Evolutionary conservation across 2,329 filamentous ascomycete genomes (phyloP).

Genomic region (Xenoacremonium recifei): DNA sequence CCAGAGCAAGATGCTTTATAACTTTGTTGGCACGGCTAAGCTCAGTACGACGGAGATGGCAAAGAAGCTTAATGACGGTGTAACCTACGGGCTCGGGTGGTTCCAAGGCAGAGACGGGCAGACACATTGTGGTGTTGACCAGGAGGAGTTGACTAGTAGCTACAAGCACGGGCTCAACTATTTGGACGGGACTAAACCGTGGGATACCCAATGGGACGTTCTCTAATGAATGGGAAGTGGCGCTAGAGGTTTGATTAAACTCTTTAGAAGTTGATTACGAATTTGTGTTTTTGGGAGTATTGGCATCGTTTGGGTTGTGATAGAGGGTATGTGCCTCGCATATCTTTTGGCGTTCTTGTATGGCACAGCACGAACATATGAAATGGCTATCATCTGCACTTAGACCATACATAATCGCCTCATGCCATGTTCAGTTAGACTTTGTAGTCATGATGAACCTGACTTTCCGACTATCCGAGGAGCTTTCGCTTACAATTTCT

Average conservation of each 20-base stretch:
- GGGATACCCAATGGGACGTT: slow-evolving; percentile 43
- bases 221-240: slow-evolving; percentile 12
- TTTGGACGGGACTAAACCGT: slow-evolving; percentile 49
- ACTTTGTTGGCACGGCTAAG: slow-evolving; percentile 70
- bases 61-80: slow-evolving; percentile 53
- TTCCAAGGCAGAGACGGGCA: slow-evolving; percentile 71
- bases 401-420: no score
- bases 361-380: no score
- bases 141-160: slow-evolving; percentile 65
- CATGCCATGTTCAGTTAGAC: no score
- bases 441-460: no score
- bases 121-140: slow-evolving; percentile 74
- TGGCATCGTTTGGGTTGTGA: no score
- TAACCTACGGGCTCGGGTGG: slow-evolving; percentile 75
- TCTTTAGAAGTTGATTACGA: no score
- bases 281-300: no score
- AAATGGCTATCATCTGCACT: no score
- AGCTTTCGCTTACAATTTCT: no score
- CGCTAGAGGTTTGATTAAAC: neutral
- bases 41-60: slow-evolving; percentile 62
- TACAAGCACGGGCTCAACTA: slow-evolving; percentile 65
- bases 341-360: no score
- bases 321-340: no score
- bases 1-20: slow-evolving; percentile 75
- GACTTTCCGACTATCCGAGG: no score